These are phyloP conservation scores for Arachis stenosperma DNA, from an alignment of 306 rosid genomes.

Conservation along the genomic window DNA sequence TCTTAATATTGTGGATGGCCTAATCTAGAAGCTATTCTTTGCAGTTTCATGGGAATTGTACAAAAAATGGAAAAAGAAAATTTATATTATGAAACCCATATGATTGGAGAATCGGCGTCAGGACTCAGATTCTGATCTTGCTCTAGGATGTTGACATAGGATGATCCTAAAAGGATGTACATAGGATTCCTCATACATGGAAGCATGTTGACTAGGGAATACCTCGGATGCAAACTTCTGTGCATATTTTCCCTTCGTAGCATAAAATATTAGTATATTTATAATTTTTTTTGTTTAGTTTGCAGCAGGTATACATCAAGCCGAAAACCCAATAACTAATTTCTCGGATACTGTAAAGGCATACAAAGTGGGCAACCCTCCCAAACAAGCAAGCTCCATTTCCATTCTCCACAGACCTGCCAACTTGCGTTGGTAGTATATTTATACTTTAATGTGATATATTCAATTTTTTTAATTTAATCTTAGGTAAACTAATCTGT, in stretches of 20 bases:
- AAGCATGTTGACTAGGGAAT: constrained; percentile 30
- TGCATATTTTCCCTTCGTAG: neutral
- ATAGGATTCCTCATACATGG: constrained; percentile 39
- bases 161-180: constrained; percentile 48
- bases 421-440: too few relatives aligned
- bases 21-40: constrained; percentile 78
- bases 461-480: too few relatives aligned
- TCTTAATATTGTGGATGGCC: constrained; percentile 61
- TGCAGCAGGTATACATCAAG: too few relatives aligned
- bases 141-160: constrained; percentile 33
- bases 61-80: constrained; percentile 35
- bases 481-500: too few relatives aligned
- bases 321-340: too few relatives aligned
- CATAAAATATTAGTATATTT: too few relatives aligned
- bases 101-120: constrained; percentile 32
- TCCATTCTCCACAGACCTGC: too few relatives aligned
- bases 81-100: constrained; percentile 21
- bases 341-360: too few relatives aligned
- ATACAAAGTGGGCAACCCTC: too few relatives aligned
- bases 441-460: too few relatives aligned
- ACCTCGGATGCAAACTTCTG: constrained; percentile 33
- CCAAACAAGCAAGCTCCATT: too few relatives aligned
- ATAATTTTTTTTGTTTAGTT: too few relatives aligned
- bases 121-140: constrained; percentile 23
- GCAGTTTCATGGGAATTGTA: constrained; percentile 44